These are phyloP conservation scores for Podila horticola DNA, from an alignment of 192 early-diverging fungal genomes.

Conservation along the genomic window DNA sequence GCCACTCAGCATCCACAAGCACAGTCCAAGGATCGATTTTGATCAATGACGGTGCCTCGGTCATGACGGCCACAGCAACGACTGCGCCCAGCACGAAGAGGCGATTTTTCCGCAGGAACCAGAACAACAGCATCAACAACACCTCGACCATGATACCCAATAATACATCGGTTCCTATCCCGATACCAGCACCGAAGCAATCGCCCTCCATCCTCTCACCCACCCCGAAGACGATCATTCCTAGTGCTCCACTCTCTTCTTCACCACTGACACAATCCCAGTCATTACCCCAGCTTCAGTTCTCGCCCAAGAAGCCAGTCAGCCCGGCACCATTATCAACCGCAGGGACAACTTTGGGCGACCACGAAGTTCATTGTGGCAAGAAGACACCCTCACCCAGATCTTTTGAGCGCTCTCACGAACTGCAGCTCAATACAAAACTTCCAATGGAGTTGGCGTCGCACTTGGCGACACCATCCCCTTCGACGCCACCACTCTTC, in stretches of 20 bases:
- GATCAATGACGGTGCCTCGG: background rate
- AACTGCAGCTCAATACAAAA: no score
- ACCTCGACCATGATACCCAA: background rate
- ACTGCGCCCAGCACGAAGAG: background rate
- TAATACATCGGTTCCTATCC: background rate
- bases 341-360: no score
- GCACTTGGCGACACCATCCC: background rate
- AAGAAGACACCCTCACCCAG: no score
- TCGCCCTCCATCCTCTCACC: background rate
- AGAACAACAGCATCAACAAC: background rate
- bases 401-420: no score
- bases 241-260: background rate
- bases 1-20: background rate
- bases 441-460: no score
- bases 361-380: no score
- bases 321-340: background rate
- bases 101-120: conserved; percentile 1
- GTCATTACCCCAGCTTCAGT: background rate
- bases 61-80: background rate
- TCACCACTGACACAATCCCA: background rate
- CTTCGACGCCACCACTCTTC: background rate
- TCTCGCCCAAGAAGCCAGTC: background rate
- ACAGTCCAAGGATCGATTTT: background rate
- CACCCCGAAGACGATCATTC: background rate
- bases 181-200: background rate